Evolutionary conservation across 164 flowering plant species (phyloP), one percentile per base, ranked within the genome.

Genomic region (Buxus sempervirens): DNA sequence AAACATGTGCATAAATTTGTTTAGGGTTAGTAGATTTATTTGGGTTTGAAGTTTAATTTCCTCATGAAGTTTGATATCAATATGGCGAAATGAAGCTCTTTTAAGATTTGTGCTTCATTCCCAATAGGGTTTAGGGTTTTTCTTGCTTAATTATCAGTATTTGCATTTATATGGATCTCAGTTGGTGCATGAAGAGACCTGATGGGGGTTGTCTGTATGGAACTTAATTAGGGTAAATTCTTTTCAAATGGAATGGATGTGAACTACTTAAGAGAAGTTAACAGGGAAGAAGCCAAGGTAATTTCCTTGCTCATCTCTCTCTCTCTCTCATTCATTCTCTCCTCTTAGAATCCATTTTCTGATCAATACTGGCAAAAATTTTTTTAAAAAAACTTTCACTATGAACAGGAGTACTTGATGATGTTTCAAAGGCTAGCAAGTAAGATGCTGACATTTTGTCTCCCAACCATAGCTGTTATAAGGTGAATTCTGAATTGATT

Each of bases 201-300:
- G 7, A 32, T 32, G 38, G 38, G 7, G 38, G 7, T 32, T 32
- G n/a, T n/a, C 38, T 53, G 55, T 64, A n/a, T 24, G 68, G 38
- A 36, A 66, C 23, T n/a, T n/a, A n/a, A n/a, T n/a, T 18, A 66
- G 70, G 70, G 70, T 19, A 66, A 66, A 42, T 66, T 66, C 70
- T 66, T 56, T 62, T 66, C 70, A 15, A 66, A 57, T 24, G 70
- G 54, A 32, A 66, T 66, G 70, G 70, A 66, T 55, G 51, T 57
- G 61, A 58, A 66, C 5, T 42, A 66, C 38, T 24, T 57, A 9
- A 56, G 54, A 57, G 23, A 58, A 45, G 54, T 21, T 24, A 36
- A 67, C 9, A 22, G 21, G 15, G 10, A 24, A 20, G 36, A 23
- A 57, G 62, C 62, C n/a, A 58, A 67, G 70, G 70, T 67, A n/a